Evolutionary conservation across 2,329 filamentous ascomycete species (phyloP).

Genomic region (Bipolaris cookei): DNA sequence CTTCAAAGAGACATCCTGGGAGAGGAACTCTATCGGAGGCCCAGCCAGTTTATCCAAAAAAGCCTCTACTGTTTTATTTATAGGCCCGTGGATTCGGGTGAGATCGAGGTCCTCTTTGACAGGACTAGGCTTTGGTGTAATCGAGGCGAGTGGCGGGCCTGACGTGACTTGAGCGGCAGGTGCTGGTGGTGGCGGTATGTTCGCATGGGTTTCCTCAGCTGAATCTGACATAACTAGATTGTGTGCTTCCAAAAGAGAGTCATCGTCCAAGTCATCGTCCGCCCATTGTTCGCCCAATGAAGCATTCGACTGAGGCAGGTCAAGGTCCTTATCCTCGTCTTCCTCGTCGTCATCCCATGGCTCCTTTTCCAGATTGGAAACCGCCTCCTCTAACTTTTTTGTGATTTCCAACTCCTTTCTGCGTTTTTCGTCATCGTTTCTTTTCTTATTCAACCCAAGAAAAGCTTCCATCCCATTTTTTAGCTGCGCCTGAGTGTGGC

Average conservation of each 20-base stretch:
- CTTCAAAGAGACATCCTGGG: constrained; percentile 35
- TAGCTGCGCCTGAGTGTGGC: constrained; percentile 45
- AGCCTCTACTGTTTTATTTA: constrained; percentile 36
- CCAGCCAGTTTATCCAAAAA: constrained; percentile 34
- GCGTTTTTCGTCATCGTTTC: constrained; percentile 26
- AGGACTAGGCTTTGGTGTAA: not conserved
- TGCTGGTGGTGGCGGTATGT: constrained; percentile 4
- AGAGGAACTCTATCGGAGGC: constrained; percentile 42
- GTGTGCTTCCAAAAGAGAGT: constrained; percentile 39
- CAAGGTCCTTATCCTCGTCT: constrained; percentile 14
- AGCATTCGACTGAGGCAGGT: constrained; percentile 17
- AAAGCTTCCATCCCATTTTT: constrained; percentile 50
- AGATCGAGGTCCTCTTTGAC: constrained; percentile 29
- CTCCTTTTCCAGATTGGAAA: constrained; percentile 37
- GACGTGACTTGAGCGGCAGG: not conserved
- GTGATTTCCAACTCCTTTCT: constrained; percentile 27
- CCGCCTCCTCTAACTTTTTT: constrained; percentile 31
- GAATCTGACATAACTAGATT: constrained; percentile 38
- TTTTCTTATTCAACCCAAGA: constrained; percentile 36
- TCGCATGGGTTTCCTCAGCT: constrained; percentile 15
- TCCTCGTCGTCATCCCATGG: constrained; percentile 41
- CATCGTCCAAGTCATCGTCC: constrained; percentile 45
- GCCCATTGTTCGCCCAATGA: constrained; percentile 25
- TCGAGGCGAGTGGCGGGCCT: not conserved
- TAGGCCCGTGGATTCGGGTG: constrained; percentile 39